Base-by-base conservation (phyloP, 1,139 yeast genomes). In the Wickerhamomyces sp. region DNA sequence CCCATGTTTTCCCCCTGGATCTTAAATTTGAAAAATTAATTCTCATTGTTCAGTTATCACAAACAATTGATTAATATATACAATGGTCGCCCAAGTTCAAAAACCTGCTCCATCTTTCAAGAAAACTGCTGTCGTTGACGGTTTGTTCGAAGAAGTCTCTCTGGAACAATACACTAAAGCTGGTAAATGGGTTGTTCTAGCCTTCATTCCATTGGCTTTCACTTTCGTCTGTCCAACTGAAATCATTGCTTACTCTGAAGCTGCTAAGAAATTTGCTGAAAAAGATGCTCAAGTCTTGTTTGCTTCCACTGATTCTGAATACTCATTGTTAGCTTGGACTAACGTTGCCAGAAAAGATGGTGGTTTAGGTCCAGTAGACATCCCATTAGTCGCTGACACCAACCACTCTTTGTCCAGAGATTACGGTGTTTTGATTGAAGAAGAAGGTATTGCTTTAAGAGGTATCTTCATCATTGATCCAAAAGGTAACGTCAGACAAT, bases 221-320 rank as follows among this genome's bases (percentile, higher is more conserved):
- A 92, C 98, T 51, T 92, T 92, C 59, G 97, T 92, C 53, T 92
- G 98, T 73, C 98, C 97, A 67, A 92, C 97, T 54, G 97, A 90
- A 76, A 89, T 90, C 74, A 82, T 92, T 70, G 97, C 97, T 59
- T 92, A 88, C 83, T 86, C 96, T 50, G 96, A 90, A 58, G 96
- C 96, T 55, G 84, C 79, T 57, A 79, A 83, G 76, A 81, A 83
- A 76, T 92, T 92, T 72, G 69, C 83, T 56, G 95, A 79, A 55
- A 84, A 88, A 67, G 92, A 81, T 60, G 81, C 89, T 55, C 86
- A 88, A 72, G 82, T 92, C 42, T 78, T 92, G 64, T 89, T 92
- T 58, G 97, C 97, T 55, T 90, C 97, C 48, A 90, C 97, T 57
- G 98, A 92, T 74, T 90, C 97, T 47, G 97, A 92, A 75, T 92